A percentile compares a stretch with the other conserved stretches of the same genome.
phyloP scores from a whole-genome alignment of 257 asterid species.

The Solanum sparsipilum region DNA sequence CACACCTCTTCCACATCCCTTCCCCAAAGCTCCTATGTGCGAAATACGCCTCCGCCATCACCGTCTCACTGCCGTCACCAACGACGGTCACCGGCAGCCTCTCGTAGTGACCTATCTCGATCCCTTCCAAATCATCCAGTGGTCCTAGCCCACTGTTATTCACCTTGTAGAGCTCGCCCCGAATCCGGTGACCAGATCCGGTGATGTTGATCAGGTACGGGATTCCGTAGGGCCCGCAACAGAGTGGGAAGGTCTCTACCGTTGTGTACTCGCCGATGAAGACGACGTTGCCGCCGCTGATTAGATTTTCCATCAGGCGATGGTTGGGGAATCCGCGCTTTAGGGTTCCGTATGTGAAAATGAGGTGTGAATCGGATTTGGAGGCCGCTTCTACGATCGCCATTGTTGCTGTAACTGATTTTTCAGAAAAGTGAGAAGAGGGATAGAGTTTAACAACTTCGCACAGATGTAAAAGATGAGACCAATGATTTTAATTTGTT shows the following conservation, averaged over 20 bases:
- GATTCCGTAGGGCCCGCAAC: constrained; percentile 62
- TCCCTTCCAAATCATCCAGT: constrained; percentile 62
- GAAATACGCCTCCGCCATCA: constrained; percentile 45
- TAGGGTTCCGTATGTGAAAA: constrained; percentile 74
- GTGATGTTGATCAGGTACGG: constrained; percentile 56
- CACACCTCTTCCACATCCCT: constrained; percentile 58
- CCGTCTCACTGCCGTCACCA: constrained; percentile 7
- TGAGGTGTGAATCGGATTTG: constrained; percentile 7
- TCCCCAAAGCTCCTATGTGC: constrained; percentile 52
- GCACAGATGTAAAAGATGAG: not conserved
- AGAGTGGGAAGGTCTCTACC: constrained; percentile 41
- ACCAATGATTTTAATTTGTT: too few relatives aligned
- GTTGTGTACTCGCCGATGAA: constrained; percentile 43
- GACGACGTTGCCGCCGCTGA: constrained; percentile 24
- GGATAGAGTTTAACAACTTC: not conserved
- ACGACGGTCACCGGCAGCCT: constrained; percentile 32
- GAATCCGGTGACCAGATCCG: constrained; percentile 36
- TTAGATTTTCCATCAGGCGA: constrained; percentile 26
- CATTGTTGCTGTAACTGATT: not conserved
- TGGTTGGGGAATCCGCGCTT: constrained; percentile 69
- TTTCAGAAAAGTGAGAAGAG: not conserved
- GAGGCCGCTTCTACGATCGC: not conserved
- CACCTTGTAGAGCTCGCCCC: constrained; percentile 61
- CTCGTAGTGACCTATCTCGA: constrained; percentile 49
- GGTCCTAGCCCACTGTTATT: constrained; percentile 21